Conservation (phyloP, 1,284 basidiomycete species). For the Heterobasidion parviporum region DNA sequence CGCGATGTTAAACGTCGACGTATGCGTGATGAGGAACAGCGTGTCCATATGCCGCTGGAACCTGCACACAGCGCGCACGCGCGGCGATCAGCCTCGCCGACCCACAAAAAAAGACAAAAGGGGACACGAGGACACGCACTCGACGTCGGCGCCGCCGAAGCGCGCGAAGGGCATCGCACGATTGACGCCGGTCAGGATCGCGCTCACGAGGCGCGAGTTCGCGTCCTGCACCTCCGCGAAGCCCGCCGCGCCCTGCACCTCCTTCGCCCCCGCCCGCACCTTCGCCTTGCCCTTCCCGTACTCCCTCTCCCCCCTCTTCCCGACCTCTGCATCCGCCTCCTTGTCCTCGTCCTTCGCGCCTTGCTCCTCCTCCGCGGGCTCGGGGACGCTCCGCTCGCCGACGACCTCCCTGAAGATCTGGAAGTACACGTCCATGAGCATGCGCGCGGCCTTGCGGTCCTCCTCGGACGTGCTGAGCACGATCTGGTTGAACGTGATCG, state of each 20-base stretch:
- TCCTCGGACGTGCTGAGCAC: slow-evolving; percentile 58
- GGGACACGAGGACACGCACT: slow-evolving; percentile 25
- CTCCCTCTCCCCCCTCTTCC: slow-evolving; percentile 22
- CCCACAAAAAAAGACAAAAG: background rate
- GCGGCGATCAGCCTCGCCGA: slow-evolving; percentile 1
- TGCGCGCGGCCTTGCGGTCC: slow-evolving; percentile 75
- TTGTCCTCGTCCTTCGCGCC: slow-evolving; percentile 21
- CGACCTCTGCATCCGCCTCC: background rate
- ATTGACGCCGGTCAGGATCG: slow-evolving; percentile 91
- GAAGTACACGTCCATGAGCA: slow-evolving; percentile 90
- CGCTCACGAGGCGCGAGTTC: slow-evolving; percentile 83
- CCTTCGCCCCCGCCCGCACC: slow-evolving; percentile 24
- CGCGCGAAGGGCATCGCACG: slow-evolving; percentile 92
- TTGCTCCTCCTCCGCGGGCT: slow-evolving; percentile 14
- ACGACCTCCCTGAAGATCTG: slow-evolving; percentile 90
- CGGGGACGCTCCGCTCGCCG: slow-evolving; percentile 39
- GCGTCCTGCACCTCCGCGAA: slow-evolving; percentile 73
- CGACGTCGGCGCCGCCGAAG: slow-evolving; percentile 47
- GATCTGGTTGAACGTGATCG: slow-evolving; percentile 83
- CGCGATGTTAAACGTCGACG: slow-evolving; percentile 93
- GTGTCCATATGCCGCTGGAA: slow-evolving; percentile 89
- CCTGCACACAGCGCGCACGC: slow-evolving; percentile 25
- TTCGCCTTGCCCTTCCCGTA: slow-evolving; percentile 24
- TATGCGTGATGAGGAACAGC: slow-evolving; percentile 92
- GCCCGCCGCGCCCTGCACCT: slow-evolving; percentile 48